These are phyloP conservation scores for Telfairia occidentalis DNA, from an alignment of 331 rosid genomes.

Conservation along the genomic window DNA sequence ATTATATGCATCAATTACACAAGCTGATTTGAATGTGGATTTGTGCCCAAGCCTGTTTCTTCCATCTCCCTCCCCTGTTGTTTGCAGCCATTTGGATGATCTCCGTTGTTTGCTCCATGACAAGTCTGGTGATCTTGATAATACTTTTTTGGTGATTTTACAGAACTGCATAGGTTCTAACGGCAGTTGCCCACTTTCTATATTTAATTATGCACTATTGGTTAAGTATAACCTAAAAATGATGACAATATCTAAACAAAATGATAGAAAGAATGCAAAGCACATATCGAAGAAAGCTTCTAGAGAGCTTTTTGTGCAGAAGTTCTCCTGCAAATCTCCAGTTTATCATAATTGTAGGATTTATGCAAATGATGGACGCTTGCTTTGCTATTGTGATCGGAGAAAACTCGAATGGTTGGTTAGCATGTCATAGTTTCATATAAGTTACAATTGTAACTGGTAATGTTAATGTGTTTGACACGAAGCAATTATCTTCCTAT, in stretches of 20 bases:
- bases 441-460: not conserved
- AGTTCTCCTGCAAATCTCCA: slow-evolving; percentile 87
- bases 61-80: slow-evolving; percentile 66
- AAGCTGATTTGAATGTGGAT: slow-evolving; percentile 52
- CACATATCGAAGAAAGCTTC: slow-evolving; percentile 52
- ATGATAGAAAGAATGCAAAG: slow-evolving; percentile 33
- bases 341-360: slow-evolving; percentile 94
- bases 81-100: slow-evolving; percentile 62
- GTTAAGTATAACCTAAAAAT: slow-evolving; percentile 44
- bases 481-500: slow-evolving; percentile 15
- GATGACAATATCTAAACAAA: slow-evolving; percentile 32
- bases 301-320: slow-evolving; percentile 77
- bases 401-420: slow-evolving; percentile 90
- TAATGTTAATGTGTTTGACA: not conserved
- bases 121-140: slow-evolving; percentile 32
- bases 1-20: slow-evolving; percentile 33
- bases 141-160: slow-evolving; percentile 45
- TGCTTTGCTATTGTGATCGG: slow-evolving; percentile 91
- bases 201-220: slow-evolving; percentile 62
- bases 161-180: slow-evolving; percentile 74
- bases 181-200: slow-evolving; percentile 74
- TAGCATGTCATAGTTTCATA: slow-evolving; percentile 17
- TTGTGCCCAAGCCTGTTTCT: slow-evolving; percentile 27
- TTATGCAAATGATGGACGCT: slow-evolving; percentile 86
- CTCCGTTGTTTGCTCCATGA: slow-evolving; percentile 42